phyloP scores from a whole-genome alignment of 2,329 filamentous ascomycete species.

The Davidsoniella virescens region DNA sequence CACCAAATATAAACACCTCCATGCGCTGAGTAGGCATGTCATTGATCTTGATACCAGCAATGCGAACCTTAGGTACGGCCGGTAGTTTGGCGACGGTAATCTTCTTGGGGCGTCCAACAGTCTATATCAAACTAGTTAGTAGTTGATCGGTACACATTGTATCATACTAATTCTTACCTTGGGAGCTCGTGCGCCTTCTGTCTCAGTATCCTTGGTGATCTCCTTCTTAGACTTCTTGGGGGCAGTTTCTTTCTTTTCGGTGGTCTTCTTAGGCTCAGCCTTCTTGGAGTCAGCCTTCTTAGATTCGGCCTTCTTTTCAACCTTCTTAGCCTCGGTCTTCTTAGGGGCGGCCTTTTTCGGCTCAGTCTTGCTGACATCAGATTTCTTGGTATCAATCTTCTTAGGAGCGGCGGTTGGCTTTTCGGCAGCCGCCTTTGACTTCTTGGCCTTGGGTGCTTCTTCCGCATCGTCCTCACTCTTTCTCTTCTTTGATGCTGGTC shows the following conservation, averaged over 20 bases:
- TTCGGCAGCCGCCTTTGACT: conserved; percentile 1
- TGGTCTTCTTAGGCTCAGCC: conserved; percentile 12
- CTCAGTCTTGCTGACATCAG: conserved; percentile 2
- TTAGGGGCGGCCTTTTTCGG: conserved; percentile 14
- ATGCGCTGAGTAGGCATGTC: conserved; percentile 44
- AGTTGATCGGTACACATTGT: neutral
- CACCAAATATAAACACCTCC: conserved; percentile 66
- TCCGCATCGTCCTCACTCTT: conserved; percentile 12
- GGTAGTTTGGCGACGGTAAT: conserved; percentile 15
- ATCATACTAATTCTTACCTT: conserved; percentile 14
- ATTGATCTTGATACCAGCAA: conserved; percentile 54
- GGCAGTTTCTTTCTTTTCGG: conserved; percentile 33
- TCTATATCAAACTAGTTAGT: neutral
- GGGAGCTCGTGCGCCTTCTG: conserved; percentile 2
- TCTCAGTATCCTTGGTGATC: conserved; percentile 15
- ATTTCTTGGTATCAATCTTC: conserved; percentile 17
- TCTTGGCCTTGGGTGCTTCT: conserved; percentile 9
- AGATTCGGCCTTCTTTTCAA: conserved; percentile 3
- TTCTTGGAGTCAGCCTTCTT: conserved; percentile 35
- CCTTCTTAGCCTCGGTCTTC: conserved; percentile 13
- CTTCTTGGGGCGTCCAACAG: conserved; percentile 25
- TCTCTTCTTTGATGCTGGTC: conserved; percentile 18
- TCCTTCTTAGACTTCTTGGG: conserved; percentile 27
- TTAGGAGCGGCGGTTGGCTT: conserved; percentile 11
- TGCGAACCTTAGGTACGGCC: conserved; percentile 6